Base-by-base conservation (phyloP, 805 yeast species). In the Candida gorgasii region DNA sequence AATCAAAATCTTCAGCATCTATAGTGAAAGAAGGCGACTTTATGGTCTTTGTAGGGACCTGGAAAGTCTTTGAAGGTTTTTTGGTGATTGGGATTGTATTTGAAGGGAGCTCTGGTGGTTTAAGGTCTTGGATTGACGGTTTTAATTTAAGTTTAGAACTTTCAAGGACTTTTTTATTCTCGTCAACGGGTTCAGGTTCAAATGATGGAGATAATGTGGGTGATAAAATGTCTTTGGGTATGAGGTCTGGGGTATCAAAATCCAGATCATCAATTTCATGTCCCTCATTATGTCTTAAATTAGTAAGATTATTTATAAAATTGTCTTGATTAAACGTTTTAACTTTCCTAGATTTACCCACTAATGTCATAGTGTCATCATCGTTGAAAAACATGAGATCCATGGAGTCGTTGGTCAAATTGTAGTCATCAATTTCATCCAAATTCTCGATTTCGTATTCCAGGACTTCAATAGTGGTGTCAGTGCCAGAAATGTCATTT, bases 241-340 rank as follows among this genome's bases (percentile, higher is more conserved):
- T 29, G 18, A 13, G 26, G 15, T 12, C 7, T 6, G 3, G 20
- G 20, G 9, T 14, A 7, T 23, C 31, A 19, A 27, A 27, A 19
- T 43, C 38, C 3, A 22, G 13, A 23, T 38, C 35, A 14, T 20
- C n/a, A 16, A 36, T 16, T 7, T 42, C 43, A 18, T 36, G 45
- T 9, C 39, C 45, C 34, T 62, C 67, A 40, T 63, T 63, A 37
- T 63, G 69, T 18, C 67, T 44, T 35, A 63, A 39, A 42, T 63
- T 63, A 36, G 53, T 49, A 22, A 60, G 39, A 24, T 61, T 55
- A 11, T 43, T 43, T 13, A 63, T 53, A 47, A 62, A 62, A 5
- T 46, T 31, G 11, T 43, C 47, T 17, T 40, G 43, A 17, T 43
- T 40, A 13, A 34, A 14, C 15, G 24, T 33, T 13, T 13, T 34